phyloP scores from a whole-genome alignment of 116 monocot species.

The Trichopus zeylanicus region DNA sequence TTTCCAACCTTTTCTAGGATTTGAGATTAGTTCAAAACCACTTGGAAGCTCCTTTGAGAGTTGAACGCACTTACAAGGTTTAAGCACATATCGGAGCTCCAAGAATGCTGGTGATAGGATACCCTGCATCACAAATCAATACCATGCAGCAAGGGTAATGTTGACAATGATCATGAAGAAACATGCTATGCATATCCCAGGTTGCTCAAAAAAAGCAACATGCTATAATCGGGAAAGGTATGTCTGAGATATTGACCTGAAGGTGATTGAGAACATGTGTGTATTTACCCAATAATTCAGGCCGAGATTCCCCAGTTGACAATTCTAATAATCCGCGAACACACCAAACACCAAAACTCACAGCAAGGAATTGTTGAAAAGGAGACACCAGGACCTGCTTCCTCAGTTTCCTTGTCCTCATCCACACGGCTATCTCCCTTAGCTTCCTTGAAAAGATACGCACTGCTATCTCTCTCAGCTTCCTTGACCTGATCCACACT shows the following conservation, averaged over 20 bases:
- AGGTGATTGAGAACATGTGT: constrained; percentile 39
- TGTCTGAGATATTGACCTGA: constrained; percentile 27
- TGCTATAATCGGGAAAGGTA: too few species aligned
- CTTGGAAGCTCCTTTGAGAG: not conserved
- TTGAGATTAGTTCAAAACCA: not conserved
- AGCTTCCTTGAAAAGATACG: too few species aligned
- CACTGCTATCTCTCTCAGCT: too few species aligned
- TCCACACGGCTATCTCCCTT: too few species aligned
- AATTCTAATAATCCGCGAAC: constrained; percentile 17
- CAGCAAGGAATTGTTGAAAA: constrained; percentile 1
- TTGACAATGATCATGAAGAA: too few species aligned
- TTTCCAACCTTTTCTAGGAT: not conserved
- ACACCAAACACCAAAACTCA: constrained; percentile 40
- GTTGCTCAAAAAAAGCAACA: too few species aligned
- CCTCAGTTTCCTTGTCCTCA: not conserved
- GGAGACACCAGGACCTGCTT: not conserved
- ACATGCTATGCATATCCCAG: too few species aligned
- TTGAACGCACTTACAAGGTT: not conserved
- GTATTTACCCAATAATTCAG: constrained; percentile 37
- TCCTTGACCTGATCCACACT: too few species aligned
- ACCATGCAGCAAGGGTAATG: too few species aligned
- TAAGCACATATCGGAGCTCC: not conserved
- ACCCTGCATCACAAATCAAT: not conserved
- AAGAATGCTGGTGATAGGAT: not conserved
- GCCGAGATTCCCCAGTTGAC: constrained; percentile 16